These are phyloP conservation scores for Tricharina praecox DNA, from an alignment of 495 filamentous ascomycete species.

Conservation along the genomic window DNA sequence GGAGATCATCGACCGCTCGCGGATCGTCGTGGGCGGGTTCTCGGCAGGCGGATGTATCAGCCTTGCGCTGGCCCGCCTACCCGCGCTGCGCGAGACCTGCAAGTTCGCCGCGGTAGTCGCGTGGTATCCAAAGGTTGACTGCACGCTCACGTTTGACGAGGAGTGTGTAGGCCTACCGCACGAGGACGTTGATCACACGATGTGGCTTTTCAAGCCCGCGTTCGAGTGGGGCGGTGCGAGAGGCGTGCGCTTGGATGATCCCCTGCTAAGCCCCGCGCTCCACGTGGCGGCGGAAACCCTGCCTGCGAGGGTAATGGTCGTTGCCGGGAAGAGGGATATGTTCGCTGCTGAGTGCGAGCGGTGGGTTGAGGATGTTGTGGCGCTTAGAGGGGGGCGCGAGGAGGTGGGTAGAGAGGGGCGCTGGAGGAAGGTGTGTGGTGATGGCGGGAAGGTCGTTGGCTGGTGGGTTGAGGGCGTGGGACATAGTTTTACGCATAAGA, in stretches of 20 bases:
- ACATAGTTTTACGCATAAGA: background rate
- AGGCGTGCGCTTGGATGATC: background rate
- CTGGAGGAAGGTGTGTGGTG: background rate
- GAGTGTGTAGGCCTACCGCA: background rate
- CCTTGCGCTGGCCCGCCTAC: background rate
- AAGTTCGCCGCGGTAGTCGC: background rate
- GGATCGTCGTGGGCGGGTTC: background rate
- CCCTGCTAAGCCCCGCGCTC: background rate
- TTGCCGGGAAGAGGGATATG: background rate
- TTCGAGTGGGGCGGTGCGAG: background rate
- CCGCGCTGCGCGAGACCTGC: background rate
- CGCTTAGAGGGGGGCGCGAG: background rate
- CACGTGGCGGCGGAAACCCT: background rate
- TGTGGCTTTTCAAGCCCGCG: background rate
- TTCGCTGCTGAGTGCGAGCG: background rate
- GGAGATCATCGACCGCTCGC: background rate
- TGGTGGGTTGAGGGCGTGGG: slow-evolving; percentile 1
- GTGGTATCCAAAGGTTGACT: background rate
- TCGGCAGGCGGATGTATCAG: background rate
- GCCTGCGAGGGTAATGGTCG: background rate
- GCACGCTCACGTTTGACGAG: background rate
- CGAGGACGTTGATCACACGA: background rate
- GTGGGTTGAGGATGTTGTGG: background rate
- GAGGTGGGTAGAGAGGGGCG: background rate
- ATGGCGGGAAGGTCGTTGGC: background rate